phyloP scores from a whole-genome alignment of 345 rosid genomes.

The Mercurialis annua region DNA sequence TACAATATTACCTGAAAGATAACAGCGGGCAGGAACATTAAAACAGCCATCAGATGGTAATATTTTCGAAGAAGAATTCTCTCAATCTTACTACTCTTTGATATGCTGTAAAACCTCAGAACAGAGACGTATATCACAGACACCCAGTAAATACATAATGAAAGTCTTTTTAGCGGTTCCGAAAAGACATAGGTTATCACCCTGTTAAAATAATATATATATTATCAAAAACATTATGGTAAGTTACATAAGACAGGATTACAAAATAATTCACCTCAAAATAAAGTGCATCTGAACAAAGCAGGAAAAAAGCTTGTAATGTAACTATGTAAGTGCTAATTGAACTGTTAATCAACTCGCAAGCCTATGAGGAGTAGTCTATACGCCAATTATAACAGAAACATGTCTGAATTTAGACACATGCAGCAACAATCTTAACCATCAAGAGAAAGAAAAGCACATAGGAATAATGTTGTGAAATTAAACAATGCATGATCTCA shows the following conservation, averaged over 20 bases:
- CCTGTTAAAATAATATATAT: constrained; percentile 42
- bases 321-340: background rate
- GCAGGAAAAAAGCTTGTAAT: background rate
- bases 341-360: background rate
- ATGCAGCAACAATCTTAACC: background rate
- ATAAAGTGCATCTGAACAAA: background rate
- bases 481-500: background rate
- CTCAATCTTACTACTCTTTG: constrained; percentile 81
- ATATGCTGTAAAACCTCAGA: constrained; percentile 68
- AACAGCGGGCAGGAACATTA: constrained; percentile 92
- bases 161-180: constrained; percentile 72
- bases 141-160: constrained; percentile 77
- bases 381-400: background rate
- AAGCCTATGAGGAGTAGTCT: background rate
- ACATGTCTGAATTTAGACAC: background rate
- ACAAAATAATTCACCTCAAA: background rate
- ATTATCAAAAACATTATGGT: constrained; percentile 18
- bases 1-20: constrained; percentile 71
- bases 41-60: constrained; percentile 94
- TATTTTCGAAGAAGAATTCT: constrained; percentile 96
- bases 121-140: constrained; percentile 65
- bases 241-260: background rate
- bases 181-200: constrained; percentile 64
- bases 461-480: background rate
- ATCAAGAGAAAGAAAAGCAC: background rate